These are phyloP conservation scores for Linderniella brevidens DNA, from an alignment of 257 asterid genomes.

Conservation along the genomic window DNA sequence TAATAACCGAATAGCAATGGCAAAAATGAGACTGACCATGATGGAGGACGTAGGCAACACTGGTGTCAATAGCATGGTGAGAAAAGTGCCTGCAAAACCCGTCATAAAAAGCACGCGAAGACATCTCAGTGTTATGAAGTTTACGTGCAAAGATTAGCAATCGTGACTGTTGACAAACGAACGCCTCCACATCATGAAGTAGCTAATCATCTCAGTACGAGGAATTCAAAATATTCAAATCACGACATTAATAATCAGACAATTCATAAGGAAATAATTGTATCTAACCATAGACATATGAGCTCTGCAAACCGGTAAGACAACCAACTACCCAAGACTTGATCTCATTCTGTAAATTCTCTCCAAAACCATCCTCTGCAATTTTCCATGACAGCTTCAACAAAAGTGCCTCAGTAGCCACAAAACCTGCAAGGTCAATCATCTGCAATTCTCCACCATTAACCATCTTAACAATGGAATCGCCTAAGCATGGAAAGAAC, in stretches of 20 bases:
- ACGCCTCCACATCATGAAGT: too few relatives aligned
- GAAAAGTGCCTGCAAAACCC: slow-evolving; percentile 31
- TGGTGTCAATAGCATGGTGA: slow-evolving; percentile 42
- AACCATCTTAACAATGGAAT: slow-evolving; percentile 14
- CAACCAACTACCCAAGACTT: slow-evolving; percentile 48
- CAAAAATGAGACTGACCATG: slow-evolving; percentile 27
- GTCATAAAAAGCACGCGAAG: slow-evolving; percentile 5
- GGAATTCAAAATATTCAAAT: neutral
- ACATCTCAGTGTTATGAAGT: neutral
- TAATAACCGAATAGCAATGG: neutral
- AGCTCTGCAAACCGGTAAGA: slow-evolving; percentile 25
- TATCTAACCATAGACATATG: slow-evolving; percentile 43
- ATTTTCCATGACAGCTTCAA: slow-evolving; percentile 42
- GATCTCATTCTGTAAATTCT: slow-evolving; percentile 27
- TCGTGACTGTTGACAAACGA: neutral
- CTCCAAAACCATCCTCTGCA: slow-evolving; percentile 23
- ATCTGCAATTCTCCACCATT: slow-evolving; percentile 22
- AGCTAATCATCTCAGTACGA: too few relatives aligned
- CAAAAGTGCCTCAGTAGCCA: slow-evolving; percentile 37
- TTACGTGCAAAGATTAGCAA: neutral
- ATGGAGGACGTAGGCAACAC: slow-evolving; percentile 29
- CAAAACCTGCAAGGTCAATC: slow-evolving; percentile 40
- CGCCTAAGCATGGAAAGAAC: slow-evolving; percentile 46
- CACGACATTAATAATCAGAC: neutral
- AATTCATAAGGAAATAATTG: slow-evolving; percentile 8